A percentile compares a stretch with the other conserved stretches of the same genome.
These are phyloP conservation scores for Suillus placidus DNA, from an alignment of 768 basidiomycete species.

Conservation along the genomic window DNA sequence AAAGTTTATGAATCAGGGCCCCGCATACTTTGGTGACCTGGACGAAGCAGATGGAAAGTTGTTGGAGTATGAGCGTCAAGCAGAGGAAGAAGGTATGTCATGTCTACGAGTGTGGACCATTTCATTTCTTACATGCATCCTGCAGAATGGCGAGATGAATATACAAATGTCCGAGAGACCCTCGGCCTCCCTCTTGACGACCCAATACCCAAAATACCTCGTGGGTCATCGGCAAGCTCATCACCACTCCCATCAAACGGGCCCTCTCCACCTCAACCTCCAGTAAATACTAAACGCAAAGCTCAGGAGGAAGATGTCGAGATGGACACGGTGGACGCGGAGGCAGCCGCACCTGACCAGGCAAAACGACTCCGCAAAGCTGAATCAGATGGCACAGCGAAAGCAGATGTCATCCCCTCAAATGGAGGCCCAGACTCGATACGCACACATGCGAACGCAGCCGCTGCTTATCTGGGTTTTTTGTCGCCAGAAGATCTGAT, in stretches of 20 bases:
- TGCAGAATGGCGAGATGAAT: conserved; percentile 70
- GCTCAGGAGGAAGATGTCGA: conserved; percentile 2
- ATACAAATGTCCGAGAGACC: conserved; percentile 52
- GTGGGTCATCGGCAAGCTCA: conserved; percentile 20
- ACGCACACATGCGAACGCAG: conserved; percentile 50
- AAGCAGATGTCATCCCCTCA: not conserved
- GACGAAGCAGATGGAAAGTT: conserved; percentile 77
- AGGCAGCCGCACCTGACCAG: conserved; percentile 2
- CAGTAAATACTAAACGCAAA: not conserved
- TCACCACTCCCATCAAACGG: conserved; percentile 26
- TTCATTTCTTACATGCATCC: not conserved
- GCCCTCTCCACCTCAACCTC: conserved; percentile 1
- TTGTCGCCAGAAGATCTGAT: conserved; percentile 72
- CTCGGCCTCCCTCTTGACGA: conserved; percentile 56
- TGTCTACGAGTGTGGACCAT: not conserved
- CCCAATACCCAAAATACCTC: conserved; percentile 55
- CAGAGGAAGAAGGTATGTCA: conserved; percentile 71
- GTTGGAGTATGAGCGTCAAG: conserved; percentile 67
- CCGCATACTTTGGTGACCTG: conserved; percentile 87
- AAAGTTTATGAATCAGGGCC: conserved; percentile 86
- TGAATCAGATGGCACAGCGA: not conserved
- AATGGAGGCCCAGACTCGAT: conserved; percentile 25
- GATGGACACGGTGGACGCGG: not conserved
- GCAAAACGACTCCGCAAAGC: conserved; percentile 3
- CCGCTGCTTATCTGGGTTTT: conserved; percentile 73